Conservation (phyloP, 2,329 filamentous ascomycete genomes). For the Microdochium bolleyi region DNA sequence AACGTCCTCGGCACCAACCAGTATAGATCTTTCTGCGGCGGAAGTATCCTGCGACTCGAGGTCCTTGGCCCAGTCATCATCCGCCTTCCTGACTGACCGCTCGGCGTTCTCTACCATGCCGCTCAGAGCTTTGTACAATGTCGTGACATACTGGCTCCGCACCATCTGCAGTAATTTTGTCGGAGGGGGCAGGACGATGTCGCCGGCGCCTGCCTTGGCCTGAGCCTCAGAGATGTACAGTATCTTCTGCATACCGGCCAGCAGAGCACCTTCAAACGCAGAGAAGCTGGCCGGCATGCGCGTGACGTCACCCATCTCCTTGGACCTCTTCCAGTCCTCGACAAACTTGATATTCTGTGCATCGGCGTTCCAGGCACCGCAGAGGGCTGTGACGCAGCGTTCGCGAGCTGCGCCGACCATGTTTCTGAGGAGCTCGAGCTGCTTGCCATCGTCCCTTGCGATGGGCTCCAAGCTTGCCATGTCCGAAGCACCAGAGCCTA, state of each 20-base stretch:
- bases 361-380: slow-evolving; percentile 87
- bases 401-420: slow-evolving; percentile 77
- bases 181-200: slow-evolving; percentile 79
- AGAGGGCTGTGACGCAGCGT: slow-evolving; percentile 76
- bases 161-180: slow-evolving; percentile 87
- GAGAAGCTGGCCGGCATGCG: slow-evolving; percentile 84
- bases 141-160: slow-evolving; percentile 84
- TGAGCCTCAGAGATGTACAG: slow-evolving; percentile 85
- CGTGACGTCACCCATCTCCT: slow-evolving; percentile 78
- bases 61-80: slow-evolving; percentile 52
- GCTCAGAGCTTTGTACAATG: slow-evolving; percentile 86
- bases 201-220: slow-evolving; percentile 61
- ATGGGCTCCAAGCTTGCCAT: slow-evolving; percentile 70
- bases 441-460: slow-evolving; percentile 42
- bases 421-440: slow-evolving; percentile 64
- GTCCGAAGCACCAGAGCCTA: slow-evolving; percentile 82
- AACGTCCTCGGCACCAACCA: slow-evolving; percentile 35
- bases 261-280: slow-evolving; percentile 73
- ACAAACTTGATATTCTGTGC: slow-evolving; percentile 87
- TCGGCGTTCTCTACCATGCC: slow-evolving; percentile 98
- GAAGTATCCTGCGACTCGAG: slow-evolving; percentile 28
- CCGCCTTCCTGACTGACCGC: slow-evolving; percentile 55
- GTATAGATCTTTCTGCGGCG: not conserved
- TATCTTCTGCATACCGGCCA: slow-evolving; percentile 89
- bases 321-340: slow-evolving; percentile 85